Percentiles rank a stretch among this genome's conserved stretches.
Conservation (phyloP, 2,329 filamentous ascomycete genomes). For the Penicillium sp. region DNA sequence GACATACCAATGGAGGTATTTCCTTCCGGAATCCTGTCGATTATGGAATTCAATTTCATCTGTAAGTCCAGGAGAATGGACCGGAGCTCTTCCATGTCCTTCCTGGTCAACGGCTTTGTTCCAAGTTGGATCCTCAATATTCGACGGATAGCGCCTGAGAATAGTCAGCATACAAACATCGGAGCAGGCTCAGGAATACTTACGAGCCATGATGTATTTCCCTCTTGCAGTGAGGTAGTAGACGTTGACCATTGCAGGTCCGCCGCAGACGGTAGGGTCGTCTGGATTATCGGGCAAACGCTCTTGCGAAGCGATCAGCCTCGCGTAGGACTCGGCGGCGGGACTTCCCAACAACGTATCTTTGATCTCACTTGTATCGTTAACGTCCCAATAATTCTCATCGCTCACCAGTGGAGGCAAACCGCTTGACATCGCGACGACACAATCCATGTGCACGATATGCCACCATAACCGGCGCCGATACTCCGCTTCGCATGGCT, state of each 20-base stretch:
- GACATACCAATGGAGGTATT: conserved; percentile 21
- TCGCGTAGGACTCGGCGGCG: conserved; percentile 38
- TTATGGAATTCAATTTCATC: conserved; percentile 40
- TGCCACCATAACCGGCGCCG: conserved; percentile 49
- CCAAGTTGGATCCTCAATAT: conserved; percentile 46
- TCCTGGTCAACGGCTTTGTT: conserved; percentile 42
- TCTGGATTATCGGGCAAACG: conserved; percentile 41
- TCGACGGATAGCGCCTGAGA: conserved; percentile 40
- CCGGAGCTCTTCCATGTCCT: conserved; percentile 45
- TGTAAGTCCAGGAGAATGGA: conserved; percentile 42
- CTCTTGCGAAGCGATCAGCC: conserved; percentile 31
- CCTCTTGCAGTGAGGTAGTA: conserved; percentile 44
- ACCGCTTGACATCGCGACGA: conserved; percentile 50
- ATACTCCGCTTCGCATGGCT: conserved; percentile 44
- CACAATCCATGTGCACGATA: conserved; percentile 48
- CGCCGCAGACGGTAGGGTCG: conserved; percentile 41
- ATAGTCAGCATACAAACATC: conserved; percentile 3
- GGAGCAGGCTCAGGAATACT: conserved; percentile 16
- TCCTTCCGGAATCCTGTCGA: conserved; percentile 42
- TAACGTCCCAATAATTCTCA: conserved; percentile 49
- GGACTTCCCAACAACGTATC: conserved; percentile 43
- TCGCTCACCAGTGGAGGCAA: conserved; percentile 47
- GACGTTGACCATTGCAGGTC: conserved; percentile 42
- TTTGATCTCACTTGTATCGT: conserved; percentile 47
- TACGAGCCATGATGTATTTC: conserved; percentile 46